Conservation (phyloP, 345 rosid species). For the Camelina neglecta region DNA sequence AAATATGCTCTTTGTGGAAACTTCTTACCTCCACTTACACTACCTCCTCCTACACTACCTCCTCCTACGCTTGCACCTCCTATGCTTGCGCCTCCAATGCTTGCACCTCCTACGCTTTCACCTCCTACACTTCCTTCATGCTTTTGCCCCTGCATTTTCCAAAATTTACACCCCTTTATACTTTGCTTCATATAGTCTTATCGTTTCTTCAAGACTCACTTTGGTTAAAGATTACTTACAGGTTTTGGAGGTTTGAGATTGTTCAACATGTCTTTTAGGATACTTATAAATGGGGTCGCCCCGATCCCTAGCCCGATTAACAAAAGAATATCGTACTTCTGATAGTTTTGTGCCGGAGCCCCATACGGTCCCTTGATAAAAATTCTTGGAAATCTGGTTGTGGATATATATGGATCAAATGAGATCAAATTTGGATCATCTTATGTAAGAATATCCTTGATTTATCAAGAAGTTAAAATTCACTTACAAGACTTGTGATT, state of each 20-base stretch:
- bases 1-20: conserved; percentile 91
- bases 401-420: not conserved
- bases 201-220: not conserved
- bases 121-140: conserved; percentile 26
- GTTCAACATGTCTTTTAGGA: conserved; percentile 77
- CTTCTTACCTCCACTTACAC: conserved; percentile 42
- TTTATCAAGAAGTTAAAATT: not conserved
- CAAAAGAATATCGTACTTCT: conserved; percentile 71
- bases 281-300: conserved; percentile 95
- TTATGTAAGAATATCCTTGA: not conserved
- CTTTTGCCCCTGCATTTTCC: conserved; percentile 39
- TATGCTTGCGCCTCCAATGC: conserved; percentile 29
- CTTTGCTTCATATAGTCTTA: not conserved
- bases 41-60: conserved; percentile 35
- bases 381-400: conserved; percentile 71
- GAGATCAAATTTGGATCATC: not conserved
- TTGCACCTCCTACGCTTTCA: conserved; percentile 16
- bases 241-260: conserved; percentile 53
- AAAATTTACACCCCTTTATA: not conserved
- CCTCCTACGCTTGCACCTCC: conserved; percentile 36
- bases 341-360: conserved; percentile 91
- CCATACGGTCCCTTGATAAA: conserved; percentile 89
- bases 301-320: conserved; percentile 93
- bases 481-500: conserved; percentile 58
- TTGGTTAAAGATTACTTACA: conserved; percentile 35